A percentile compares a stretch with the other conserved stretches of the same genome.
Conservation (phyloP, 768 basidiomycete genomes). For the Lyophyllum decastes region DNA sequence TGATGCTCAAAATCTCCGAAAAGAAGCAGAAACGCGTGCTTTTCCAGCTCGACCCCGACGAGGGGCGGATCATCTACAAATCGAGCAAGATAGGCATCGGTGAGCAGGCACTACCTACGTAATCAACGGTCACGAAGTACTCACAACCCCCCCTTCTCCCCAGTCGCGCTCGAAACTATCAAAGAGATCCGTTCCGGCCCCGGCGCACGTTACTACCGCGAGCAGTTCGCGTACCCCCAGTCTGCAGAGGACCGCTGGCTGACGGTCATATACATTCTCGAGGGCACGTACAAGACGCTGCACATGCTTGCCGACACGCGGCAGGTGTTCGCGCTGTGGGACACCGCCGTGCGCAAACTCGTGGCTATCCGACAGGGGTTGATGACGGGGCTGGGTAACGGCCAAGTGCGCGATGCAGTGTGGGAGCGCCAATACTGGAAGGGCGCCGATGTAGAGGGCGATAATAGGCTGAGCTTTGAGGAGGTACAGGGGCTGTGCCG, state of each 20-base stretch:
- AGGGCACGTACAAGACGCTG: conserved; percentile 80
- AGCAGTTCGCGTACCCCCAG: conserved; percentile 64
- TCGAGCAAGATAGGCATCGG: conserved; percentile 61
- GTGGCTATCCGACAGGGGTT: conserved; percentile 67
- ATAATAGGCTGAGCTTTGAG: conserved; percentile 65
- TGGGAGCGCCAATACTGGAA: conserved; percentile 89
- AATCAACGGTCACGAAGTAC: too few species aligned
- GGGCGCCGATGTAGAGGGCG: conserved; percentile 60
- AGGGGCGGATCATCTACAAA: conserved; percentile 73
- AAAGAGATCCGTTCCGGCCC: conserved; percentile 80
- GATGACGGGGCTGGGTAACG: conserved; percentile 65
- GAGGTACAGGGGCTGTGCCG: conserved; percentile 74
- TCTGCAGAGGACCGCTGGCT: conserved; percentile 77
- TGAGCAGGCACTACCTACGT: too few species aligned
- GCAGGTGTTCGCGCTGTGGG: conserved; percentile 49
- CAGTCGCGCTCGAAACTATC: conserved; percentile 86
- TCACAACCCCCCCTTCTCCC: too few species aligned
- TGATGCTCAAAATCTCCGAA: conserved; percentile 81
- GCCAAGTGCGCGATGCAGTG: conserved; percentile 62
- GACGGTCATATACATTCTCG: conserved; percentile 80
- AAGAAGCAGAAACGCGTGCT: conserved; percentile 68
- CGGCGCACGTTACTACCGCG: conserved; percentile 71
- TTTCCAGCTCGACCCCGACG: conserved; percentile 75
- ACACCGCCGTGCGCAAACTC: conserved; percentile 62
- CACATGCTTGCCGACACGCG: conserved; percentile 76